These are phyloP conservation scores for Fulvia fulva DNA, from an alignment of 2,329 filamentous ascomycete genomes.

Conservation along the genomic window DNA sequence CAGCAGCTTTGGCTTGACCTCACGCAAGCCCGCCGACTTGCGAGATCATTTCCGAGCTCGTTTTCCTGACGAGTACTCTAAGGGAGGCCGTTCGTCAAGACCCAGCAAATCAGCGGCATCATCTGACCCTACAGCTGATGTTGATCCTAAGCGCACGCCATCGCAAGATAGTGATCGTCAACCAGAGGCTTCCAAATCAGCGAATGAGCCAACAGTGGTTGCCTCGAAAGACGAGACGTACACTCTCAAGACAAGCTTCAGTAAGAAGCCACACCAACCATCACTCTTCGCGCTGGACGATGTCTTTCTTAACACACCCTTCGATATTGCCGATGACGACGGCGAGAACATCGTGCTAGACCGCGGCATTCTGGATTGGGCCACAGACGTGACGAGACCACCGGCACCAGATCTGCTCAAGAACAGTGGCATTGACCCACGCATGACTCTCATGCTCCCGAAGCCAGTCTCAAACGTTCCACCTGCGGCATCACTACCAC, in stretches of 20 bases:
- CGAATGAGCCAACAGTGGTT: background rate
- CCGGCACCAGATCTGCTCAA: conserved; percentile 4
- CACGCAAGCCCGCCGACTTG: conserved; percentile 55
- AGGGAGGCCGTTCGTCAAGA: conserved; percentile 43
- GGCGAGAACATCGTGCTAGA: conserved; percentile 33
- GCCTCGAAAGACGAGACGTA: background rate
- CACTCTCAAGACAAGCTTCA: background rate
- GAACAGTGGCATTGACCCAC: conserved; percentile 24
- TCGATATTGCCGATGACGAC: conserved; percentile 22
- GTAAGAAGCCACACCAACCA: conserved; percentile 8
- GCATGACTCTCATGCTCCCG: conserved; percentile 26
- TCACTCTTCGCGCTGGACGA: conserved; percentile 27
- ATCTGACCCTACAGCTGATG: background rate
- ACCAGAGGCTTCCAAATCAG: background rate
- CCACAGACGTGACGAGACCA: conserved; percentile 8
- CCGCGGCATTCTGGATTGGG: conserved; percentile 35
- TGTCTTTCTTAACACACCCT: conserved; percentile 27
- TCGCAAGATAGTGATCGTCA: background rate
- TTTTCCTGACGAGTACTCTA: conserved; percentile 55
- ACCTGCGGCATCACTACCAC: conserved; percentile 14
- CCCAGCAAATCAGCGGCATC: conserved; percentile 22
- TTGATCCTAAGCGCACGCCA: background rate
- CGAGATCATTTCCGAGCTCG: conserved; percentile 59
- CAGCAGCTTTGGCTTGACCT: conserved; percentile 46
- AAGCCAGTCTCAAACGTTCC: conserved; percentile 12